These are phyloP conservation scores for Mortierella sp. DNA, from an alignment of 371 early-diverging fungal species.

Conservation along the genomic window DNA sequence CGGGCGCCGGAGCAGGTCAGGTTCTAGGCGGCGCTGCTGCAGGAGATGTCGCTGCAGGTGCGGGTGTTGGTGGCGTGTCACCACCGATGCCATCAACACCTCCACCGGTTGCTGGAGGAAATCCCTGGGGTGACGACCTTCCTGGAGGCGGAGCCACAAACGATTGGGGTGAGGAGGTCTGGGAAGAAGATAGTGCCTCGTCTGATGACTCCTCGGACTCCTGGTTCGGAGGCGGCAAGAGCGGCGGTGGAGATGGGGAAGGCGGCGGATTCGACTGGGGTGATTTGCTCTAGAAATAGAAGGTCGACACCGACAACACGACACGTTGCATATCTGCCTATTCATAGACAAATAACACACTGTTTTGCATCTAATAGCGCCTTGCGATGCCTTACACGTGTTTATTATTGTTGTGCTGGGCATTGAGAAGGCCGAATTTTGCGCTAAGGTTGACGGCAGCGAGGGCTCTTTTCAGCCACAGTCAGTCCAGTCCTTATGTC, in stretches of 20 bases:
- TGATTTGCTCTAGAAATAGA: constrained; percentile 19
- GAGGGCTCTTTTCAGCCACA: too few species aligned
- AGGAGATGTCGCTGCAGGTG: constrained; percentile 23
- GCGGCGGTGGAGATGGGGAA: constrained; percentile 22
- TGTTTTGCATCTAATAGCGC: not conserved
- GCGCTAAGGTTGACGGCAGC: too few species aligned
- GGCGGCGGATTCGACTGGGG: constrained; percentile 39
- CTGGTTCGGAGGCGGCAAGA: constrained; percentile 34
- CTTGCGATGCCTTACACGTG: too few species aligned
- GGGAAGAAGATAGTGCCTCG: constrained; percentile 24
- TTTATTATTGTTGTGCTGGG: too few species aligned
- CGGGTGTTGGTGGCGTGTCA: constrained; percentile 11
- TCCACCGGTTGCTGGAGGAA: constrained; percentile 11
- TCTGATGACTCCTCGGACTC: constrained; percentile 22
- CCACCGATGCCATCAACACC: constrained; percentile 26
- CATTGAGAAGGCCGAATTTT: too few species aligned
- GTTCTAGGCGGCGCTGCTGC: constrained; percentile 25
- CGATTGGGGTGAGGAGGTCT: constrained; percentile 48
- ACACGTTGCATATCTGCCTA: not conserved
- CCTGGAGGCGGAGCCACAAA: constrained; percentile 25
- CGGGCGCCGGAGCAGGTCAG: constrained; percentile 33
- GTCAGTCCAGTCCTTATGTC: too few species aligned
- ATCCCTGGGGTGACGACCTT: constrained; percentile 30
- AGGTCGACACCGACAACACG: not conserved
- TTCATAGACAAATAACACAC: not conserved